Base-by-base conservation (phyloP, 805 yeast genomes). In the Ogataea philodendri region DNA sequence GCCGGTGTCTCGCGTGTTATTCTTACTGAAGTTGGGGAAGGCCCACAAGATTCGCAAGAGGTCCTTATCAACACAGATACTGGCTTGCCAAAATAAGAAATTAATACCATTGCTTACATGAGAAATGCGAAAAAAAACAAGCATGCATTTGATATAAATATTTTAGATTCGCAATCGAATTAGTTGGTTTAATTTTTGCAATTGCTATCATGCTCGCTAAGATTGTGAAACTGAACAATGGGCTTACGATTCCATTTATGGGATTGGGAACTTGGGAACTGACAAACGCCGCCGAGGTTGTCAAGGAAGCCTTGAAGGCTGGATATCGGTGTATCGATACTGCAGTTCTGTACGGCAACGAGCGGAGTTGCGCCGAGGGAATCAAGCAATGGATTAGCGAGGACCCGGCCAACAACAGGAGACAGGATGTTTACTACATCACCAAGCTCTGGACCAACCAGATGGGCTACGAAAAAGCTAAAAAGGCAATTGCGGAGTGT, bases 11-110 rank as follows among this genome's bases (percentile, higher is more conserved):
- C 90, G 30, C 80, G 82, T 53, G 76, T 93, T 24, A 93, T 93
- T 49, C 66, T 84, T 52, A 89, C 98, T 10, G 65, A 74, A 49
- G 89, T 87, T 36, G 98, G 97, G 21, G 76, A 76, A 15, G 97
- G 96, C 28, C 97, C 97, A 9, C 77, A 71, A 58, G 72, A 67
- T 37, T 71, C 81, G 15, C 48, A 63, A 3, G 76, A 75, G 42
- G 63, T 70, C 16, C 70, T 86, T 50, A 70, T 84, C 37, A 72
- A 78, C 52, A 69, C 63, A 17, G 44, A 55, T 17, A 65, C 75
- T 13, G 94, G 93, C 4, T 61, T 73, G 42, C 90, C 90, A 50
- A 76, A 72, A 48, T 50, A 46, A 25, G 11, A 11, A 13, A 17
- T n/a, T n/a, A n/a, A n/a, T n/a, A n/a, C n/a, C n/a, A n/a, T n/a